phyloP scores from a whole-genome alignment of 805 yeast genomes.

The Hanseniaspora vineae region DNA sequence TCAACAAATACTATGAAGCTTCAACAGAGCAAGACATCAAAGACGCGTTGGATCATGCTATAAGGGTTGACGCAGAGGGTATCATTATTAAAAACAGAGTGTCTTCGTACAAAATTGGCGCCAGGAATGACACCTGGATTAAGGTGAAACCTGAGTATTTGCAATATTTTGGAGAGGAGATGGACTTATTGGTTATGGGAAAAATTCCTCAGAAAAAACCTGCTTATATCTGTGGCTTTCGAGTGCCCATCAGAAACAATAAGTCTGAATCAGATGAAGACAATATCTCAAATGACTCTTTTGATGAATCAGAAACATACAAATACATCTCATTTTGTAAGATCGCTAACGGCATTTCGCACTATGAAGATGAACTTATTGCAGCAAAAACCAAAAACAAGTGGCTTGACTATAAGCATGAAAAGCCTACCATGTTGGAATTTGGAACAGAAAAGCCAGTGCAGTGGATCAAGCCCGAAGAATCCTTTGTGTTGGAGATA shows the following conservation, averaged over 20 bases:
- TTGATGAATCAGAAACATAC: conserved; percentile 6
- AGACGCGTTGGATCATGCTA: conserved; percentile 40
- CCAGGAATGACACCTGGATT: conserved; percentile 58
- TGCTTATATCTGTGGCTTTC: conserved; percentile 61
- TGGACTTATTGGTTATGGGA: conserved; percentile 73
- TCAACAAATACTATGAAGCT: conserved; percentile 30
- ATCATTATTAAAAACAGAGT: conserved; percentile 56
- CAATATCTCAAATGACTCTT: not conserved
- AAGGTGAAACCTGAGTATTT: conserved; percentile 88
- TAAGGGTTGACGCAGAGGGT: conserved; percentile 65
- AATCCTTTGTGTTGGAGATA: conserved; percentile 69
- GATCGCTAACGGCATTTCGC: conserved; percentile 75
- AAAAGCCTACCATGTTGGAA: conserved; percentile 32
- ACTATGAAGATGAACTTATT: conserved; percentile 46
- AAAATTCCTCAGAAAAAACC: conserved; percentile 57
- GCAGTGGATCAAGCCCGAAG: conserved; percentile 68
- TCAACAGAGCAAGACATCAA: conserved; percentile 39
- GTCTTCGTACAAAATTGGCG: conserved; percentile 48
- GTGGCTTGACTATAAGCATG: conserved; percentile 38
- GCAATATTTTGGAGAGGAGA: conserved; percentile 72
- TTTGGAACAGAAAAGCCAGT: conserved; percentile 55
- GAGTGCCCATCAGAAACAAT: conserved; percentile 28
- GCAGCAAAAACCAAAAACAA: conserved; percentile 42
- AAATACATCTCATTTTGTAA: conserved; percentile 56
- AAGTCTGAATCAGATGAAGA: not conserved